phyloP scores from a whole-genome alignment of 345 rosid species.

The Corymbia maculata region DNA sequence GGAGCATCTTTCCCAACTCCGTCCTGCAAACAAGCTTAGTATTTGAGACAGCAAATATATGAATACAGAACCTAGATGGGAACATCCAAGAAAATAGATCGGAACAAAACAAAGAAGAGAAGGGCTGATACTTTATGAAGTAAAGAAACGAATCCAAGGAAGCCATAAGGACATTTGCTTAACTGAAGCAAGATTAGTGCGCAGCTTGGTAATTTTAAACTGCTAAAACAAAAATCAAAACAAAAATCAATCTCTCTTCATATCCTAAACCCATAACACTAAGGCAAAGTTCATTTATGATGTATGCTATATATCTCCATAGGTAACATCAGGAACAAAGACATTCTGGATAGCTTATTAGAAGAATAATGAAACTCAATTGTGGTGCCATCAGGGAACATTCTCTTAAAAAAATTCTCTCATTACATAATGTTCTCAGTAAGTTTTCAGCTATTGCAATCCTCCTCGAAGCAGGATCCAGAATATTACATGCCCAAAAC shows the following conservation, averaged over 20 bases:
- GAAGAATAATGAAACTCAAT: background rate
- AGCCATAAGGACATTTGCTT: background rate
- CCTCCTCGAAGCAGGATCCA: background rate
- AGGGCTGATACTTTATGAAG: background rate
- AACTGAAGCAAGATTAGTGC: background rate
- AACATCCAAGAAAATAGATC: background rate
- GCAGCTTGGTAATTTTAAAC: background rate
- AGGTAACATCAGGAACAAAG: background rate
- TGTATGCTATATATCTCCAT: background rate
- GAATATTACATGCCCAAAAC: background rate
- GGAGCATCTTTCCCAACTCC: constrained; percentile 1
- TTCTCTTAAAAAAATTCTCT: background rate
- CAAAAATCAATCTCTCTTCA: background rate
- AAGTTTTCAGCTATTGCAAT: background rate
- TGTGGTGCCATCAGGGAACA: background rate
- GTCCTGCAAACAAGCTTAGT: background rate
- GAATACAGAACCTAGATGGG: background rate
- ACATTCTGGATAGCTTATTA: background rate
- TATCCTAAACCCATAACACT: background rate
- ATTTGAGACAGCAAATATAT: background rate
- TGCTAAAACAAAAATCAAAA: background rate
- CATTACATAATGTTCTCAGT: background rate
- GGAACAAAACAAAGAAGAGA: background rate
- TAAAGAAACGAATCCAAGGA: background rate
- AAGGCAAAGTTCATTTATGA: background rate